Base-by-base conservation (phyloP, 192 early-diverging fungal genomes). In the Coemansia reversa region DNA sequence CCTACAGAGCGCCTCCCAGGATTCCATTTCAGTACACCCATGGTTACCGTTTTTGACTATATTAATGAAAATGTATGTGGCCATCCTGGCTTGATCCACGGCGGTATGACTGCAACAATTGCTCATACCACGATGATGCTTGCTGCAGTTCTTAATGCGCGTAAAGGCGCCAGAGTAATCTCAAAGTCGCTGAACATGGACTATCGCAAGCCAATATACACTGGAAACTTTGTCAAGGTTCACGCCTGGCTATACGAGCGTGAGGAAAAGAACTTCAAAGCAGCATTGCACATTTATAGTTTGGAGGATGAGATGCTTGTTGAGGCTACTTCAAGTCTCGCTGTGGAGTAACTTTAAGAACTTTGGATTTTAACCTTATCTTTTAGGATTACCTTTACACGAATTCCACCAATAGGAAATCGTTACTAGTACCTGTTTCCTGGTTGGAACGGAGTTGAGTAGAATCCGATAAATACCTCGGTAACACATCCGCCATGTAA, bases 181-280 rank as follows among this genome's bases (percentile, higher is more conserved):
- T 49, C 65, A 30, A 27, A 20, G n/a, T 59, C 76, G 56, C 59
- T 79, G 23, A 79, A 74, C 53, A 79, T 79, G 76, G 76, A 79
- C 63, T 79, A 74, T 39, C 67, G 76, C 23, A 66, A 35, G 24
- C 76, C 76, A 24, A 70, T 79, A 27, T 57, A 57, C 52, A 67
- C 71, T 2, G 72, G 64, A 7, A 19, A 49, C 3, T 79, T 74
- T 74, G 68, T 79, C 60, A 79, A 79, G 55, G 60, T 79, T 25
- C 72, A 74, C 54, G 67, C 76, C 1, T 79, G 76, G 76, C 39
- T 74, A 22, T 79, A 74, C 55, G 51, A 58, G 23, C 23, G 19
- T 7, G 35, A 51, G 7, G 45, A 50, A 14, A 49, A 42, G 7
- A 5, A 27, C 12, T 16, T 70, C 16, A 48, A 62, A 35, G 65